These are phyloP conservation scores for Penicillium daleae DNA, from an alignment of 495 filamentous ascomycete genomes.

Conservation along the genomic window DNA sequence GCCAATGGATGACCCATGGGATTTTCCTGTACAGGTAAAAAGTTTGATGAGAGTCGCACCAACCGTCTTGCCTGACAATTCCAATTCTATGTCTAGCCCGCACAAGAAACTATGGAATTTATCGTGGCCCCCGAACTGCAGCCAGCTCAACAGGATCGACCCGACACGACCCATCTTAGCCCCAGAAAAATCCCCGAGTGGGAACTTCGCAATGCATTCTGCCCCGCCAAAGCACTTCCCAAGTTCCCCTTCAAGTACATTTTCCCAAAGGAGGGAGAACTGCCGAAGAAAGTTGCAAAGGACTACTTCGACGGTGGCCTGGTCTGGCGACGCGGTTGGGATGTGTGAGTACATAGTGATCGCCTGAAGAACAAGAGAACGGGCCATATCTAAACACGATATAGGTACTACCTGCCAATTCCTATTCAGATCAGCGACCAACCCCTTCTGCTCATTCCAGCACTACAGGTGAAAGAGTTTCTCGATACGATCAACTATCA, in stretches of 20 bases:
- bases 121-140: neutral
- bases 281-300: constrained; percentile 52
- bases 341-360: constrained; percentile 62
- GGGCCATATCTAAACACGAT: neutral
- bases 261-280: constrained; percentile 42
- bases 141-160: neutral
- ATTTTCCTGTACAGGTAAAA: neutral
- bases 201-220: constrained; percentile 45
- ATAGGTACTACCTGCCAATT: constrained; percentile 70
- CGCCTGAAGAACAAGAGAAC: neutral
- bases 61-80: neutral
- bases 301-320: constrained; percentile 60
- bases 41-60: neutral
- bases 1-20: neutral
- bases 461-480: constrained; percentile 60
- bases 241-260: constrained; percentile 62
- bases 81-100: neutral
- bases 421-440: constrained; percentile 45
- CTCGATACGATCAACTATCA: constrained; percentile 61
- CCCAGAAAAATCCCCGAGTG: neutral
- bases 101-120: neutral
- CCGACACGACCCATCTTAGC: neutral
- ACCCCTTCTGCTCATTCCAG: constrained; percentile 66
- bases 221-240: constrained; percentile 60
- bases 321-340: constrained; percentile 67